A percentile compares a stretch with the other conserved stretches of the same genome.
phyloP scores from a whole-genome alignment of 805 yeast species.

The Nakazawaea populi region DNA sequence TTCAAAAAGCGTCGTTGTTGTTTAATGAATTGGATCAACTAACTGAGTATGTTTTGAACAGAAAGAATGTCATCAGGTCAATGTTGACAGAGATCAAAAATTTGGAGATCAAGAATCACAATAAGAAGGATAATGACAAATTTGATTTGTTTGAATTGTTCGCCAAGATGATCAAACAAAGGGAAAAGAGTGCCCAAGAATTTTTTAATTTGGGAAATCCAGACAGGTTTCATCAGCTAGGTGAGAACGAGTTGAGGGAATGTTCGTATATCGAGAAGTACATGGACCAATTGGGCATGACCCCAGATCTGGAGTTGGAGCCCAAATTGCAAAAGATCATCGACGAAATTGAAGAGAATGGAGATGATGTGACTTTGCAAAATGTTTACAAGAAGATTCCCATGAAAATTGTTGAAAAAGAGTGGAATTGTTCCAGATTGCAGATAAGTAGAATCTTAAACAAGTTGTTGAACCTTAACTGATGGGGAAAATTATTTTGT shows the following conservation, averaged over 20 bases:
- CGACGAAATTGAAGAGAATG: conserved; percentile 18
- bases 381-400: conserved; percentile 26
- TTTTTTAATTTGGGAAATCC: conserved; percentile 31
- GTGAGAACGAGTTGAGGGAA: conserved; percentile 32
- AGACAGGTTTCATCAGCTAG: conserved; percentile 34
- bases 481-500: not conserved
- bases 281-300: conserved; percentile 28
- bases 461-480: conserved; percentile 15
- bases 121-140: conserved; percentile 22
- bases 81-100: conserved; percentile 34
- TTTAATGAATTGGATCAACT: not conserved
- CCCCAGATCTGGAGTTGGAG: conserved; percentile 27
- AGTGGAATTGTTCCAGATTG: conserved; percentile 30
- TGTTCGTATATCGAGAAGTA: conserved; percentile 28
- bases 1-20: too few relatives aligned
- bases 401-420: conserved; percentile 25
- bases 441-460: conserved; percentile 23
- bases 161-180: conserved; percentile 32
- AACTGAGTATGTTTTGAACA: not conserved
- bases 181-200: conserved; percentile 30
- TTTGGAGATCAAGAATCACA: conserved; percentile 24
- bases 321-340: conserved; percentile 24
- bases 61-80: conserved; percentile 33
- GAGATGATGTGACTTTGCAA: conserved; percentile 18
- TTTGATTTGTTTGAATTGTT: conserved; percentile 26